Conservation (phyloP, 306 rosid genomes). For the Lablab purpureus region DNA sequence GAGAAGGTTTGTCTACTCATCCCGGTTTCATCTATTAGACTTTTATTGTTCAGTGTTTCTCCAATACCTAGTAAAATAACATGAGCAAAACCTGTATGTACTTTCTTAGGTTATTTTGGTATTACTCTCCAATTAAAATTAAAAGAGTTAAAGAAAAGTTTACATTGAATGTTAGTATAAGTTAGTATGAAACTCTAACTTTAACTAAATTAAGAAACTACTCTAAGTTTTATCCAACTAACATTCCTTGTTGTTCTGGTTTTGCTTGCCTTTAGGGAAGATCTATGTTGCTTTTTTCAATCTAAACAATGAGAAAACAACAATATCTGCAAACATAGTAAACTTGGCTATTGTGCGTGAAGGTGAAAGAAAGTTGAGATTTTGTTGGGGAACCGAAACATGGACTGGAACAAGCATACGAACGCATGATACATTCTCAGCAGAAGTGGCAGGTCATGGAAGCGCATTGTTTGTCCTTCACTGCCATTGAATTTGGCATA, state of each 20-base stretch:
- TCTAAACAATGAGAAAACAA: constrained; percentile 44
- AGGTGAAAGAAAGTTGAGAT: constrained; percentile 40
- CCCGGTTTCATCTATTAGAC: background rate
- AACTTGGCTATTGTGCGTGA: constrained; percentile 48
- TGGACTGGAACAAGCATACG: constrained; percentile 51
- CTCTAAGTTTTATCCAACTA: background rate
- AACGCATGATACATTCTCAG: constrained; percentile 26
- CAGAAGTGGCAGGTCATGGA: constrained; percentile 53
- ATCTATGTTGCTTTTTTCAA: constrained; percentile 66
- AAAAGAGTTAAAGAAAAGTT: too few species aligned
- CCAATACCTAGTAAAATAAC: background rate
- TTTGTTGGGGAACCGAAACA: constrained; percentile 39
- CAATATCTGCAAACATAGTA: constrained; percentile 46
- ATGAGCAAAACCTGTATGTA: background rate
- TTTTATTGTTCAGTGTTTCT: background rate
- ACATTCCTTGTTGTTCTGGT: background rate
- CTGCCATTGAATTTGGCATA: background rate
- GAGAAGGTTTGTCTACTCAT: constrained; percentile 46
- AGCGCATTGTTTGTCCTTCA: constrained; percentile 56
- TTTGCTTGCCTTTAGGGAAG: constrained; percentile 47
- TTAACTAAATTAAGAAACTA: too few species aligned
- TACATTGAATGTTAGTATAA: background rate
- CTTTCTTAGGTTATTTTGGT: too few species aligned
- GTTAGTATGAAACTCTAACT: too few species aligned
- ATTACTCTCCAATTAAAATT: too few species aligned